phyloP scores from a whole-genome alignment of 2,329 filamentous ascomycete genomes.

The Aspergillus sp. region DNA sequence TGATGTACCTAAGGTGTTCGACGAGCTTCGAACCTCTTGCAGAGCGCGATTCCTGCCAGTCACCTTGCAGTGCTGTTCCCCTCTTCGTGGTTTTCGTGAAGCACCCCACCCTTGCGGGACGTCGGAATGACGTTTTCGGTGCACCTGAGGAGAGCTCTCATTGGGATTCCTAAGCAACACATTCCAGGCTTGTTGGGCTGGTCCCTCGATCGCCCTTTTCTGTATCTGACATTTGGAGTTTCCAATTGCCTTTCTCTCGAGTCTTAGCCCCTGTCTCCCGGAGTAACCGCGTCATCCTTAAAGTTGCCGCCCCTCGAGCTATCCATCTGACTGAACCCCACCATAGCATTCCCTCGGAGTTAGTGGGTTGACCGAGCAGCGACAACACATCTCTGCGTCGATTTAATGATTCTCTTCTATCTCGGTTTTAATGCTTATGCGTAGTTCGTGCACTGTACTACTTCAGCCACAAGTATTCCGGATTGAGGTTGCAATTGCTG shows the following conservation, averaged over 20 bases:
- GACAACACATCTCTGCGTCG: not conserved
- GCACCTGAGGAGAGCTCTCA: constrained; percentile 13
- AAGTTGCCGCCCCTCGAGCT: not conserved
- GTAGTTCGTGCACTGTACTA: not conserved
- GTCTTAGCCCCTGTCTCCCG: not conserved
- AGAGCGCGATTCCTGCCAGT: constrained; percentile 1
- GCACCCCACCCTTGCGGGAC: constrained; percentile 26
- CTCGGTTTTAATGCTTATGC: not conserved
- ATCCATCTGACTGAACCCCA: not conserved
- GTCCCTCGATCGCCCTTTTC: not conserved
- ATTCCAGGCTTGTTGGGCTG: constrained; percentile 15
- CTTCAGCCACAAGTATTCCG: not conserved
- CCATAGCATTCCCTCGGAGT: constrained; percentile 6
- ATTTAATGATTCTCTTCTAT: not conserved
- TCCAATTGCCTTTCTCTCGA: not conserved
- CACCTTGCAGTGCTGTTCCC: constrained; percentile 3
- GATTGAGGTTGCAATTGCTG: not conserved
- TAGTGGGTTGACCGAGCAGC: not conserved
- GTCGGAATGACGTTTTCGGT: constrained; percentile 31
- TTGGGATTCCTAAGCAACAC: constrained; percentile 26
- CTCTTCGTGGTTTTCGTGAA: constrained; percentile 14
- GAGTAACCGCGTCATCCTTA: not conserved
- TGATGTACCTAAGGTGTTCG: not conserved
- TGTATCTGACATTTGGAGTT: not conserved
- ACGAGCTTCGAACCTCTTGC: constrained; percentile 9